A percentile compares a stretch with the other conserved stretches of the same genome.
These are phyloP conservation scores for Pichia ethanolica DNA, from an alignment of 805 yeast species.

Conservation along the genomic window DNA sequence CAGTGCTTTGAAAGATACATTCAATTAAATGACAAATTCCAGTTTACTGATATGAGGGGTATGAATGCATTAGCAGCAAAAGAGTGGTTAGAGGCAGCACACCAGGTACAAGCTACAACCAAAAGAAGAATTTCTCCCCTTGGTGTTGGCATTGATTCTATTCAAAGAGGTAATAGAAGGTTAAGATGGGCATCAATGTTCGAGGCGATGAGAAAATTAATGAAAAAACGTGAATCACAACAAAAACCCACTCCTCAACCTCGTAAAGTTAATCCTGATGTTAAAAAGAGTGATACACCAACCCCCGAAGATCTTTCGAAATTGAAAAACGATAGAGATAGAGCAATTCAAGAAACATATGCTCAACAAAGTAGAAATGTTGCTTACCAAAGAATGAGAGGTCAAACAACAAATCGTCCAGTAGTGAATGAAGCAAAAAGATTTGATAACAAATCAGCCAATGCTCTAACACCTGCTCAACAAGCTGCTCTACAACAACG, in stretches of 20 bases:
- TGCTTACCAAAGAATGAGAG: conserved; percentile 18
- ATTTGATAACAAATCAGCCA: conserved; percentile 10
- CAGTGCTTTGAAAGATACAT: conserved; percentile 96
- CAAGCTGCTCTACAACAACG: conserved; percentile 1
- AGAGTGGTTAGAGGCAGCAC: conserved; percentile 88
- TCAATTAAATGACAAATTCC: conserved; percentile 84
- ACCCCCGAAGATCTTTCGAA: conserved; percentile 81
- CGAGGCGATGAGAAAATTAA: conserved; percentile 86
- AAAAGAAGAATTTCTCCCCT: conserved; percentile 85
- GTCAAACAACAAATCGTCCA: conserved; percentile 15
- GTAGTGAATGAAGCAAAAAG: conserved; percentile 11
- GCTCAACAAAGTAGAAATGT: conserved; percentile 25
- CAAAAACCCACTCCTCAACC: conserved; percentile 47
- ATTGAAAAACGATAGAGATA: conserved; percentile 80
- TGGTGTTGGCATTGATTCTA: conserved; percentile 89
- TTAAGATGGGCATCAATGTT: conserved; percentile 96
- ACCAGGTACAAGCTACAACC: conserved; percentile 79
- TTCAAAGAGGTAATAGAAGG: conserved; percentile 86
- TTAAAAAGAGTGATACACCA: conserved; percentile 42
- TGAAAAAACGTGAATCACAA: conserved; percentile 79
- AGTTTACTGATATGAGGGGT: conserved; percentile 81
- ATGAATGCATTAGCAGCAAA: conserved; percentile 76
- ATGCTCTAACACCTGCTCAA: conserved; percentile 9
- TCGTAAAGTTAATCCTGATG: conserved; percentile 23
- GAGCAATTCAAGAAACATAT: conserved; percentile 71